Evolutionary conservation across 2,329 filamentous ascomycete species (phyloP).

Genomic region (Beauveria sp.): DNA sequence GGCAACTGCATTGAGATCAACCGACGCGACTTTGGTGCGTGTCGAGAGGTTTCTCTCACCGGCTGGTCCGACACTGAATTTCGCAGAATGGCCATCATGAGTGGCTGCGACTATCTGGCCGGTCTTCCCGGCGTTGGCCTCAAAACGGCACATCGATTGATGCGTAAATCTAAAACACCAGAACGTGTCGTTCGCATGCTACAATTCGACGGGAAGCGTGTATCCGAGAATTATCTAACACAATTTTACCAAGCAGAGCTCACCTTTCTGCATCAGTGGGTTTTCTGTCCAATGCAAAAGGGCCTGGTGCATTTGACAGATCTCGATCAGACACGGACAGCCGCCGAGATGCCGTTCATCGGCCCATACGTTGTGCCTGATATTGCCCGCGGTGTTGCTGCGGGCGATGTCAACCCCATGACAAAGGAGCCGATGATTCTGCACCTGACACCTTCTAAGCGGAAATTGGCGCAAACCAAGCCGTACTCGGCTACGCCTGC

Average conservation of each 20-base stretch:
- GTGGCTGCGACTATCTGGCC: slow-evolving; percentile 91
- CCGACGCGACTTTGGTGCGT: slow-evolving; percentile 79
- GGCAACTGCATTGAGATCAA: slow-evolving; percentile 91
- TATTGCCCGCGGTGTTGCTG: slow-evolving; percentile 66
- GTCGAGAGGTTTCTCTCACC: slow-evolving; percentile 77
- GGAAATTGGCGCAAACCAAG: slow-evolving; percentile 31
- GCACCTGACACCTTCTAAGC: slow-evolving; percentile 33
- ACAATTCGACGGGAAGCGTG: slow-evolving; percentile 81
- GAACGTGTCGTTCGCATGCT: slow-evolving; percentile 76
- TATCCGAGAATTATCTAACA: slow-evolving; percentile 75
- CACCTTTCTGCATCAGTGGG: slow-evolving; percentile 90
- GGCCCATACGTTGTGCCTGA: slow-evolving; percentile 63
- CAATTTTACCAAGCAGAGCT: slow-evolving; percentile 80
- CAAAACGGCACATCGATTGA: slow-evolving; percentile 85
- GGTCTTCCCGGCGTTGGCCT: slow-evolving; percentile 80
- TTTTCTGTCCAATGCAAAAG: slow-evolving; percentile 71
- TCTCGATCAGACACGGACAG: slow-evolving; percentile 53
- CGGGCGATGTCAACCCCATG: slow-evolving; percentile 80
- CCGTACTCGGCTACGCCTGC: slow-evolving; percentile 13
- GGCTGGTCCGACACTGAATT: slow-evolving; percentile 93
- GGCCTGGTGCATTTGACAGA: slow-evolving; percentile 69
- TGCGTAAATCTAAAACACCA: slow-evolving; percentile 82
- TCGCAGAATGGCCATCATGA: slow-evolving; percentile 89
- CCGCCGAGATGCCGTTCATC: slow-evolving; percentile 72
- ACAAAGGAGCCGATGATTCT: slow-evolving; percentile 62